Evolutionary conservation across 352 stramenopile genomes (phyloP), one percentile per base, ranked within the genome.

Genomic region (Phytopythium mirpurense): DNA sequence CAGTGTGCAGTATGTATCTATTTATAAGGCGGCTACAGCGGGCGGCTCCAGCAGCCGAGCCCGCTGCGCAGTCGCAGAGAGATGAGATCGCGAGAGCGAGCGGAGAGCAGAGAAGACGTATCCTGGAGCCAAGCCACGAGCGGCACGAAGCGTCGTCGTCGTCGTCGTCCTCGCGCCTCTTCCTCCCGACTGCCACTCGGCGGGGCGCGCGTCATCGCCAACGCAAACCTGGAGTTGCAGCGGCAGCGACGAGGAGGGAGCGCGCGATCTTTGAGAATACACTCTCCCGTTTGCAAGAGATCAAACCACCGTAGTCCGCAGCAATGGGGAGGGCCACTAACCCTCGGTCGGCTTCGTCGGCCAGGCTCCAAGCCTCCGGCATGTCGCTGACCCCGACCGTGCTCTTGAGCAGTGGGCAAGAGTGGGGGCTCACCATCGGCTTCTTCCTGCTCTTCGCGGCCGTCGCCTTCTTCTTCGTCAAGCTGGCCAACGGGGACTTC

Each of bases 391-490:
- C 45, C 4, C 52, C 47, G 15, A 51, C 16, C 41, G 31, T 62
- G 24, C 53, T 68, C 21, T 41, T 68, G 26, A 41, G 19, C n/a
- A 43, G 45, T 5, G 51, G 38, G 12, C 38, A 63, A 7, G 44
- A 52, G 32, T 66, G 57, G 62, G 52, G 38, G n/a, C 48, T 54
- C 21, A 47, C 60, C 10, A 38, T 70, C 45, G 43, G 27, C 23
- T 44, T 66, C 19, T 46, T 62, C 18, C 23, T 70, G 9, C 8
- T 66, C 2, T 60, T 53, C 29, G 51, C 42, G 7, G 29, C 48
- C 24, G 24, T 63, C 11, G 46, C 51, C 4, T 70, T 56, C 51
- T 50, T 70, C 21, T 57, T 64, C 55, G 10, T 58, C 38, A 51
- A 55, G 19, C 29, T 50, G 19, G 37, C 56, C 18, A 60, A 37